phyloP scores from a whole-genome alignment of 352 stramenopile species.

The Globisporangium takayamanum region DNA sequence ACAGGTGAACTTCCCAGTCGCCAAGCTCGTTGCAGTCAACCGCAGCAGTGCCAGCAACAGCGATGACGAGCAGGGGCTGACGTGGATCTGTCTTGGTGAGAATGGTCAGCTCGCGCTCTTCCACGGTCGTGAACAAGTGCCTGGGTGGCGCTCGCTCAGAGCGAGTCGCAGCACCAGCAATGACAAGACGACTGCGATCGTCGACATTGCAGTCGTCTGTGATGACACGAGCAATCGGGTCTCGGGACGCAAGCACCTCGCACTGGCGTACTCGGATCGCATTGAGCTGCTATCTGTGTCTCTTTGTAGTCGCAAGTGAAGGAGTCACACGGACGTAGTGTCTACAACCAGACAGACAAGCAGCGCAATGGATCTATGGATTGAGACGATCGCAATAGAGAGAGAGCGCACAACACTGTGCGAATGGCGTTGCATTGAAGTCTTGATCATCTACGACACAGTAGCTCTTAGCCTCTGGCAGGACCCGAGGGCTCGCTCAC shows the following conservation, averaged over 20 bases:
- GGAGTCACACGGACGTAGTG: too few relatives aligned
- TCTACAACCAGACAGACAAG: too few relatives aligned
- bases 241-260: slow-evolving; percentile 3
- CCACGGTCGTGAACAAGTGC: slow-evolving; percentile 21
- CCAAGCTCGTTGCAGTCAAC: slow-evolving; percentile 28
- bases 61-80: slow-evolving; percentile 9
- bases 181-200: slow-evolving; percentile 5
- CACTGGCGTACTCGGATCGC: slow-evolving; percentile 26
- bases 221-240: neutral
- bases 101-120: slow-evolving; percentile 36
- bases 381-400: neutral
- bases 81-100: slow-evolving; percentile 34
- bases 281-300: slow-evolving; percentile 17
- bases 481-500: neutral
- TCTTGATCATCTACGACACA: too few relatives aligned
- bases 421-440: too few relatives aligned
- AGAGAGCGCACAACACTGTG: too few relatives aligned
- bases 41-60: neutral
- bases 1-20: slow-evolving; percentile 32
- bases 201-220: slow-evolving; percentile 22
- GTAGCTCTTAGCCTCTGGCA: too few relatives aligned
- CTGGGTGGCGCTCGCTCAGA: slow-evolving; percentile 16
- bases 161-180: neutral
- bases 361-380: too few relatives aligned
- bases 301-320: slow-evolving; percentile 4